Evolutionary conservation across 257 asterid species (phyloP).

Genomic region (Solanum appendiculatum): DNA sequence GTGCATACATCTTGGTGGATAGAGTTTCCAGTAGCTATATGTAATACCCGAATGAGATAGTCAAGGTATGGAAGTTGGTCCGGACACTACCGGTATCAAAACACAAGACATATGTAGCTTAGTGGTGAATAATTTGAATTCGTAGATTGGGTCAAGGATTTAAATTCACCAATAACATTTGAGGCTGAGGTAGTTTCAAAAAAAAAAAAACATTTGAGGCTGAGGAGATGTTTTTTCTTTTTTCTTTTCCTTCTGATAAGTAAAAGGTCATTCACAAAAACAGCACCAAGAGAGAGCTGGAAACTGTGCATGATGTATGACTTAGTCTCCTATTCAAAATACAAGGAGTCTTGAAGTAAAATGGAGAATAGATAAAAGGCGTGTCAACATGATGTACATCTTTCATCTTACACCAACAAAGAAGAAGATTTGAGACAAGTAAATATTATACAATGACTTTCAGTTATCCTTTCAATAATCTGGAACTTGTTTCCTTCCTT

Average conservation of each 20-base stretch:
- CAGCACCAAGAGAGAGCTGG: not conserved
- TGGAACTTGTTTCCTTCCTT: not conserved
- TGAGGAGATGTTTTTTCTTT: not conserved
- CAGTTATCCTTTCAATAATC: not conserved
- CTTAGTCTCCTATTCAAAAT: not conserved
- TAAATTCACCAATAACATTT: not conserved
- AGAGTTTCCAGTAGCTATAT: not conserved
- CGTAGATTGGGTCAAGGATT: not conserved
- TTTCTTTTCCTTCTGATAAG: not conserved
- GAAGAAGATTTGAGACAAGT: not conserved
- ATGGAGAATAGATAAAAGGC: not conserved
- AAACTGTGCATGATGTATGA: not conserved
- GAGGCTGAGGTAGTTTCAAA: not conserved
- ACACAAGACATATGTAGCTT: not conserved
- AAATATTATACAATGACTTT: not conserved
- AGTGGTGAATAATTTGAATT: not conserved
- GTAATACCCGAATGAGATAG: not conserved
- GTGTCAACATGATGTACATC: not conserved
- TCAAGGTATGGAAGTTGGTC: not conserved
- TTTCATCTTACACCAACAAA: not conserved
- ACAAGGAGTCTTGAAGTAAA: not conserved
- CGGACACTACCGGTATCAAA: not conserved
- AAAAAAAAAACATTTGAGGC: not conserved
- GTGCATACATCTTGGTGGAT: not conserved
- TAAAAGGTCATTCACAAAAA: not conserved